These are phyloP conservation scores for Pestalotiopsis sp. DNA, from an alignment of 2,329 filamentous ascomycete species.

Conservation along the genomic window DNA sequence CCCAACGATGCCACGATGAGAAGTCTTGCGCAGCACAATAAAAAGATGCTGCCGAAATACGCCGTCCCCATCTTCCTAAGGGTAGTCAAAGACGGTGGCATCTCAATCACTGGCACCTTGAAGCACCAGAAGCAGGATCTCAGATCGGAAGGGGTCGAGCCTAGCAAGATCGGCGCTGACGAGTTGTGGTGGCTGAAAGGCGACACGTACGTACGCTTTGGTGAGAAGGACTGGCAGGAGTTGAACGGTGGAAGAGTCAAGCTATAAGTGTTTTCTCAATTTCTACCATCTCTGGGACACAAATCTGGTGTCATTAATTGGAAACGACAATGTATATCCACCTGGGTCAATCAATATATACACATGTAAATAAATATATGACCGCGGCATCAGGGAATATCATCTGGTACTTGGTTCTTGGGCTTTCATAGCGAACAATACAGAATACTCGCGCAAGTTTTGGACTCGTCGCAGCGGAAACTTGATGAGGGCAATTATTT, in stretches of 20 bases:
- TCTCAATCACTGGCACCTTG: slow-evolving; percentile 78
- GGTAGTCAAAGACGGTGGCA: slow-evolving; percentile 56
- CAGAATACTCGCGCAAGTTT: no score
- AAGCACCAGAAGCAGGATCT: slow-evolving; percentile 84
- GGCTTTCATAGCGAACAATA: no score
- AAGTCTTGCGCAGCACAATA: slow-evolving; percentile 64
- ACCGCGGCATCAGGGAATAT: no score
- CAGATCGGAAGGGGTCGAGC: slow-evolving; percentile 74
- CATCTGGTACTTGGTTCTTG: no score
- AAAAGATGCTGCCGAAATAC: slow-evolving; percentile 66
- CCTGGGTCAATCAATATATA: no score
- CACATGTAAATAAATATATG: no score
- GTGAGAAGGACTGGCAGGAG: slow-evolving; percentile 66
- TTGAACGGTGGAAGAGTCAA: slow-evolving; percentile 71
- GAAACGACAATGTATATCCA: no score
- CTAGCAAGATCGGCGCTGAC: slow-evolving; percentile 52
- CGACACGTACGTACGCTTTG: slow-evolving; percentile 70
- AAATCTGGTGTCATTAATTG: no score
- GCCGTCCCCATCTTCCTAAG: slow-evolving; percentile 80
- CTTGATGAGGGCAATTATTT: no score
- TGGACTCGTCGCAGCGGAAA: no score
- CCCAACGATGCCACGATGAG: slow-evolving; percentile 49
- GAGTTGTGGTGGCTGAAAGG: slow-evolving; percentile 67
- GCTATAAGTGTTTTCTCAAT: slow-evolving; percentile 47
- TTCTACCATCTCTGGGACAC: no score